phyloP scores from a whole-genome alignment of 352 stramenopile species.

The Blastocystis sp. region DNA sequence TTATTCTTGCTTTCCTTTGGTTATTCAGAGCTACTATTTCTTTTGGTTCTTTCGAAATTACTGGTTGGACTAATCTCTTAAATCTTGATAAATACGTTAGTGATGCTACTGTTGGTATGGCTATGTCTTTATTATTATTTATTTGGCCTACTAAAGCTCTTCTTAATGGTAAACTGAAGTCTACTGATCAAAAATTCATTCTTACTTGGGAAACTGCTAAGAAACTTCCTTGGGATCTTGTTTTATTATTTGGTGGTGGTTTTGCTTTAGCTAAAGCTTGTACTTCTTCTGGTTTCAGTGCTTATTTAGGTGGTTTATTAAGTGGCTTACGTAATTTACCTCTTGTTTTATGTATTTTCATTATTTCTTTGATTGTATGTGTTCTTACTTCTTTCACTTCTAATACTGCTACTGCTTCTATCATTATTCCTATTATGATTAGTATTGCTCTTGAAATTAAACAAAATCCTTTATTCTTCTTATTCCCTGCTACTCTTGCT shows the following conservation, averaged over 20 bases:
- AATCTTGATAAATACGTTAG: background rate
- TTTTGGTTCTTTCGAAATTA: conserved; percentile 1
- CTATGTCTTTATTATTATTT: conserved; percentile 1
- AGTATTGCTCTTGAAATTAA: conserved; percentile 2
- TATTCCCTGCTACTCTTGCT: conserved; percentile 9
- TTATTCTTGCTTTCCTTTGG: conserved; percentile 9
- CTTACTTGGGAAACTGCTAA: conserved; percentile 26
- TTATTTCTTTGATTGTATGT: conserved; percentile 1
- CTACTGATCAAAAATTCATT: conserved; percentile 5
- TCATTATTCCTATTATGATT: conserved; percentile 18
- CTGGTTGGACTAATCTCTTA: conserved; percentile 11
- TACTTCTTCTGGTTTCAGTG: conserved; percentile 8
- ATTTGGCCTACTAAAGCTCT: conserved; percentile 4
- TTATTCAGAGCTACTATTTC: conserved; percentile 4
- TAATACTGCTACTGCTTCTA: conserved; percentile 20
- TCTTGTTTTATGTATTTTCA: background rate
- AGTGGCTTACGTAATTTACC: conserved; percentile 1
- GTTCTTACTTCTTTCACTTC: conserved; percentile 20
- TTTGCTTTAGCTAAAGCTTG: conserved; percentile 16
- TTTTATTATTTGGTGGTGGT: conserved; percentile 23
- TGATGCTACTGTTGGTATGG: conserved; percentile 18
- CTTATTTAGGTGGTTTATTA: conserved; percentile 8
- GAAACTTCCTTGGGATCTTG: conserved; percentile 23
- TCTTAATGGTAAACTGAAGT: too few species aligned
- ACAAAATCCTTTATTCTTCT: conserved; percentile 7